These are phyloP conservation scores for Boletus smithii DNA, from an alignment of 1,284 basidiomycete genomes.

Conservation along the genomic window DNA sequence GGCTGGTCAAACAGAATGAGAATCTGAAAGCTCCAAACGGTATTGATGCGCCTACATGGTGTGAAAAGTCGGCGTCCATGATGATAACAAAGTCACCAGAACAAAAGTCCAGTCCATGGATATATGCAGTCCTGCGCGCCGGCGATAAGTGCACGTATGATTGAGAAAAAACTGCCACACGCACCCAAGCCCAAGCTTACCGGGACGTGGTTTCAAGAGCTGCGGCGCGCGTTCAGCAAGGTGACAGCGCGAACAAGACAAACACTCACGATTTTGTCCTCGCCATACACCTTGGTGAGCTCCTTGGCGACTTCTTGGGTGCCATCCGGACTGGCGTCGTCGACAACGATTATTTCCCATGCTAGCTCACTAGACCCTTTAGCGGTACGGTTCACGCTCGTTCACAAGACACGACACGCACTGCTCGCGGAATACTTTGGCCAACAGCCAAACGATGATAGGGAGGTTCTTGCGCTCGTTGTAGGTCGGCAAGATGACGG, in stretches of 20 bases:
- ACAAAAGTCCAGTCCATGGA: conserved; percentile 84
- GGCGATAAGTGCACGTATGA: conserved; percentile 1
- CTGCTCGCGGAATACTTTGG: conserved; percentile 72
- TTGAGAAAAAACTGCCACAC: conserved; percentile 12
- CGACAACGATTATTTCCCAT: conserved; percentile 90
- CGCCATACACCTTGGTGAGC: conserved; percentile 74
- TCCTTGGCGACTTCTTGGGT: conserved; percentile 85
- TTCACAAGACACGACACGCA: conserved; percentile 40
- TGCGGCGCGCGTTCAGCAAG: conserved; percentile 31
- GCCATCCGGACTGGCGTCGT: conserved; percentile 89
- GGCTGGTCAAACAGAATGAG: conserved; percentile 48
- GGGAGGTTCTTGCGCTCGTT: conserved; percentile 92
- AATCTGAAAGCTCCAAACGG: neutral
- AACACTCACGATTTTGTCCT: conserved; percentile 71
- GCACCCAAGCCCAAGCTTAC: conserved; percentile 86
- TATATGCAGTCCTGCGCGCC: conserved; percentile 75
- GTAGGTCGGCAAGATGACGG: conserved; percentile 89
- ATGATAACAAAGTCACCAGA: conserved; percentile 94
- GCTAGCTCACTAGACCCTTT: conserved; percentile 43
- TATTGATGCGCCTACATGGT: conserved; percentile 62
- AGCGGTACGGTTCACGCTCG: conserved; percentile 3
- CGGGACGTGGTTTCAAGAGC: conserved; percentile 80
- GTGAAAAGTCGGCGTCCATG: conserved; percentile 96
- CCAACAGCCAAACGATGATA: conserved; percentile 80
- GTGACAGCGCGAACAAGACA: neutral